These are phyloP conservation scores for Hanseniaspora jakobsenii DNA, from an alignment of 805 yeast species.

Conservation along the genomic window DNA sequence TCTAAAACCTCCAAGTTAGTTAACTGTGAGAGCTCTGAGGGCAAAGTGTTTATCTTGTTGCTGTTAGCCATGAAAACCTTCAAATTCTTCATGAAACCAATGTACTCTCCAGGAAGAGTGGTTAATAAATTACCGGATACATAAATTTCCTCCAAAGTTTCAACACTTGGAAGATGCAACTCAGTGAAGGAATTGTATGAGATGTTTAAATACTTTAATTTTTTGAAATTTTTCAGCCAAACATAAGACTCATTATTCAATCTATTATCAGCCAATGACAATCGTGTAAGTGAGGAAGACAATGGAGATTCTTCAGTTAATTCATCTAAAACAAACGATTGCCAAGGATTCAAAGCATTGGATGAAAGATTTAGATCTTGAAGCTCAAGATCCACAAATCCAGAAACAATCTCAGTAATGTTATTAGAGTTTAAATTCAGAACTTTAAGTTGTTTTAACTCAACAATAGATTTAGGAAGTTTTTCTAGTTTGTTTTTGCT, in stretches of 20 bases:
- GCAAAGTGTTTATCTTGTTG: conserved; percentile 73
- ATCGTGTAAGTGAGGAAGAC: conserved; percentile 40
- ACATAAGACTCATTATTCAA: conserved; percentile 67
- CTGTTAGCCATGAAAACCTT: conserved; percentile 61
- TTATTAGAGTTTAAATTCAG: conserved; percentile 80
- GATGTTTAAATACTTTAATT: conserved; percentile 54
- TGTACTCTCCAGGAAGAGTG: conserved; percentile 75
- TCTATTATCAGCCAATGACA: conserved; percentile 73
- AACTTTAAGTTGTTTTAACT: conserved; percentile 44
- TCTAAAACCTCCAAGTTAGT: conserved; percentile 58
- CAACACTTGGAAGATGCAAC: conserved; percentile 36
- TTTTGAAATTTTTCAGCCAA: conserved; percentile 44
- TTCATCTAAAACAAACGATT: conserved; percentile 24
- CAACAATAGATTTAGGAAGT: conserved; percentile 55
- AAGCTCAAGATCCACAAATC: conserved; percentile 54
- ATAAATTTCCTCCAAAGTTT: conserved; percentile 48
- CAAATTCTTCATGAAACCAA: conserved; percentile 42
- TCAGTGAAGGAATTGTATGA: conserved; percentile 46
- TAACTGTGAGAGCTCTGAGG: conserved; percentile 73
- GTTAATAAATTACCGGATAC: conserved; percentile 74
- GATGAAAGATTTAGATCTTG: conserved; percentile 59
- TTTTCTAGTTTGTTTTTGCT: conserved; percentile 62
- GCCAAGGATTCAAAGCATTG: conserved; percentile 41
- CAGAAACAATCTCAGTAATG: conserved; percentile 53
- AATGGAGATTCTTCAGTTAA: conserved; percentile 25